Evolutionary conservation across 257 asterid species (phyloP).

Genomic region (Fraxinus anomala): DNA sequence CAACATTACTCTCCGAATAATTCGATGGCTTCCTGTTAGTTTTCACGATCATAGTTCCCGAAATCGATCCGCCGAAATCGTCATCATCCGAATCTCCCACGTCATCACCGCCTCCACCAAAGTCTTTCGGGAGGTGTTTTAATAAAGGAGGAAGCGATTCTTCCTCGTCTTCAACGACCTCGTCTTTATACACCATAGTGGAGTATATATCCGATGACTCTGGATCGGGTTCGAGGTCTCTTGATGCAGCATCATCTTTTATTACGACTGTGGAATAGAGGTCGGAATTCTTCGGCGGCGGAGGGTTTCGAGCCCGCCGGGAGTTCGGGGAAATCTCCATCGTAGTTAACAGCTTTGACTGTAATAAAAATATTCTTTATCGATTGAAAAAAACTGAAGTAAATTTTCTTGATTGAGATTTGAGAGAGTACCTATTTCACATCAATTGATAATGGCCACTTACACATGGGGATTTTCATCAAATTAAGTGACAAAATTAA

Average conservation of each 20-base stretch:
- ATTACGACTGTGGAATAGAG: slow-evolving; percentile 61
- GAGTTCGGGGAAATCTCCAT: slow-evolving; percentile 70
- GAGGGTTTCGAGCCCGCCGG: slow-evolving; percentile 60
- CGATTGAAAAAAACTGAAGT: too few relatives aligned
- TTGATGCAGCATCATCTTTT: slow-evolving; percentile 29
- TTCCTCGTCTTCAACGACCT: slow-evolving; percentile 57
- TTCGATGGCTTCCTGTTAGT: slow-evolving; percentile 49
- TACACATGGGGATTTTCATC: too few relatives aligned
- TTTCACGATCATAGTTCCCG: slow-evolving; percentile 85
- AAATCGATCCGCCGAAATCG: slow-evolving; percentile 38
- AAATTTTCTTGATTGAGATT: too few relatives aligned
- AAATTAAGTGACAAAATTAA: too few relatives aligned
- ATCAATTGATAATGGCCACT: too few relatives aligned
- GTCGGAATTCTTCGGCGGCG: slow-evolving; percentile 62
- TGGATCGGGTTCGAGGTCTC: slow-evolving; percentile 32
- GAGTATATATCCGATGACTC: slow-evolving; percentile 54
- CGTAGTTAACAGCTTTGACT: not conserved
- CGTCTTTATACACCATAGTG: slow-evolving; percentile 68
- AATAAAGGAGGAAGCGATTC: slow-evolving; percentile 83
- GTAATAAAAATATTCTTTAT: too few relatives aligned
- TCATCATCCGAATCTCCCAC: slow-evolving; percentile 49
- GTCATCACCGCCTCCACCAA: slow-evolving; percentile 62
- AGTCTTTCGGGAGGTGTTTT: slow-evolving; percentile 90
- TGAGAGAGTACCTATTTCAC: too few relatives aligned
- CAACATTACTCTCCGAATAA: slow-evolving; percentile 34